phyloP scores from a whole-genome alignment of 257 asterid species.

The Ilex asprella region DNA sequence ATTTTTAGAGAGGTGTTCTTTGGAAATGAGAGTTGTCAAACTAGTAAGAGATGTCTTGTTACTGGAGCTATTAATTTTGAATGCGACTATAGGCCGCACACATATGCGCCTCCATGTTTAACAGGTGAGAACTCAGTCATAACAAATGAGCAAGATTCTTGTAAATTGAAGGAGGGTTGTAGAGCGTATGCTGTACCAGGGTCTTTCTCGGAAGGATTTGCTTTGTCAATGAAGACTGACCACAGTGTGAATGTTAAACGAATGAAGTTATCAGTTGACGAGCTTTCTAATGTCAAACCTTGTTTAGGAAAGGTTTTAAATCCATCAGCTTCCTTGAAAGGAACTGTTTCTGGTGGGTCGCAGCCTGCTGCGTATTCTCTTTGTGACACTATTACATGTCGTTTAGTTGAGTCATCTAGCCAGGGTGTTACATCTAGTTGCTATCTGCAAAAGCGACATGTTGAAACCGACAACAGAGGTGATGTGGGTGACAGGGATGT shows the following conservation, averaged over 20 bases:
- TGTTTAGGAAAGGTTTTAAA: slow-evolving; percentile 26
- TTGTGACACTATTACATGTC: slow-evolving; percentile 31
- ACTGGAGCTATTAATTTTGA: slow-evolving; percentile 35
- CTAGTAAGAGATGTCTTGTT: slow-evolving; percentile 32
- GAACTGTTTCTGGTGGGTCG: slow-evolving; percentile 31
- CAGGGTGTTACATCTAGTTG: slow-evolving; percentile 50
- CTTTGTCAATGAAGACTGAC: slow-evolving; percentile 23
- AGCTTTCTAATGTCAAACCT: slow-evolving; percentile 31
- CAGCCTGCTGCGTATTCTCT: slow-evolving; percentile 28
- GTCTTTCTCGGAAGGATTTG: slow-evolving; percentile 23
- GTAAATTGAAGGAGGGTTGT: slow-evolving; percentile 26
- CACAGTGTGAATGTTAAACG: slow-evolving; percentile 18
- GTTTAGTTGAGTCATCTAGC: slow-evolving; percentile 69
- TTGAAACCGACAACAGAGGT: slow-evolving; percentile 26
- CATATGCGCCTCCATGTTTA: slow-evolving; percentile 31
- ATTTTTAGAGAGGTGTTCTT: slow-evolving; percentile 62
- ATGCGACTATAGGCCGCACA: slow-evolving; percentile 23
- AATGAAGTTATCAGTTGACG: slow-evolving; percentile 31
- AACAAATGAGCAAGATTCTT: slow-evolving; percentile 35
- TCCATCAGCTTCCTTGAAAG: slow-evolving; percentile 35
- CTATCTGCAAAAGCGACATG: slow-evolving; percentile 39
- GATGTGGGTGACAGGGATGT: slow-evolving; percentile 30
- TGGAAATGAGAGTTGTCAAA: slow-evolving; percentile 27
- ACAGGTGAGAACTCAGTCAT: slow-evolving; percentile 50
- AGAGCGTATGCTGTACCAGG: slow-evolving; percentile 23